Percentiles rank a stretch among this genome's conserved stretches.
Conservation (phyloP, 2,329 filamentous ascomycete genomes). For the Trichoderma lentiforme region DNA sequence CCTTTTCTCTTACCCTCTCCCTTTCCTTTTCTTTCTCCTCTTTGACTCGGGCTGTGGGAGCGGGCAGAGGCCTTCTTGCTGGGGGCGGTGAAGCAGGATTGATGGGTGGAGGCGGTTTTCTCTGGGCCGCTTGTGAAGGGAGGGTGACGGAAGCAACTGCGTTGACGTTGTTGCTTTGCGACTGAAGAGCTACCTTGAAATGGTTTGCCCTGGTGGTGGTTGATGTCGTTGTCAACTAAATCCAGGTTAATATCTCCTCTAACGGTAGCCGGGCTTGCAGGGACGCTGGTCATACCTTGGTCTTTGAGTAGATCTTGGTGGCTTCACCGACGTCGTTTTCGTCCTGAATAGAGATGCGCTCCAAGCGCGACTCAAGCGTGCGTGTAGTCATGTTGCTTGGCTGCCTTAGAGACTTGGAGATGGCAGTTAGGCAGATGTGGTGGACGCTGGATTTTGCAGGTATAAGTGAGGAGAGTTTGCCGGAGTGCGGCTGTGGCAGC, state of each 20-base stretch:
- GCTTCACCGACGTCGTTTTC: conserved; percentile 68
- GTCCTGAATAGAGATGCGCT: conserved; percentile 84
- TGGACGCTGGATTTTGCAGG: background rate
- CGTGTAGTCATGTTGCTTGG: conserved; percentile 62
- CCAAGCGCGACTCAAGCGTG: conserved; percentile 80
- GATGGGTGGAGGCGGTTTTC: conserved; percentile 32
- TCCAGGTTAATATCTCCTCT: background rate
- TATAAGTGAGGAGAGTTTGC: conserved; percentile 7
- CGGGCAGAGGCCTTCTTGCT: conserved; percentile 46
- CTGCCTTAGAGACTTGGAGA: background rate
- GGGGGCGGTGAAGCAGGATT: conserved; percentile 46
- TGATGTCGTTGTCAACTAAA: conserved; percentile 24
- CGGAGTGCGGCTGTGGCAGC: background rate
- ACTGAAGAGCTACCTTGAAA: conserved; percentile 80
- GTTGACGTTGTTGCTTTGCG: conserved; percentile 67
- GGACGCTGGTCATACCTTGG: conserved; percentile 59
- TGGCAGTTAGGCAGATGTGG: background rate
- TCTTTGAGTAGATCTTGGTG: conserved; percentile 60
- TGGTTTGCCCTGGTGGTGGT: conserved; percentile 70
- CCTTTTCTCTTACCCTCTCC: background rate
- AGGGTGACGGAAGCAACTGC: conserved; percentile 64
- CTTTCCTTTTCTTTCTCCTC: background rate
- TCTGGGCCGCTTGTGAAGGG: conserved; percentile 62
- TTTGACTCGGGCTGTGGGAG: conserved; percentile 39
- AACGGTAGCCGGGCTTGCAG: background rate